These are phyloP conservation scores for Botryotinia globosa DNA, from an alignment of 2,329 filamentous ascomycete genomes.

Conservation along the genomic window DNA sequence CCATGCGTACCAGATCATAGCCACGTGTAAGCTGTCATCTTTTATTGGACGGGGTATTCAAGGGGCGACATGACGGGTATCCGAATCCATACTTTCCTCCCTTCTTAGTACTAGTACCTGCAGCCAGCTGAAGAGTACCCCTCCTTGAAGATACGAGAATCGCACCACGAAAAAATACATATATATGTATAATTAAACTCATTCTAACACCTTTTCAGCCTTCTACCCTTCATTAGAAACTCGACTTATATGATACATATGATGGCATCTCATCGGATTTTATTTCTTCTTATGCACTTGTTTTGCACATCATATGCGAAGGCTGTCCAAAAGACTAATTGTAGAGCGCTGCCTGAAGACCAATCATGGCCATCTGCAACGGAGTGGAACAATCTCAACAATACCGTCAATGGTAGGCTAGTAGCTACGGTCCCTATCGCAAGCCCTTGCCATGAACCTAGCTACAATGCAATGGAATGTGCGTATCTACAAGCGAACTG, in stretches of 20 bases:
- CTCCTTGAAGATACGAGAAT: background rate
- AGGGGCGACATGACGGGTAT: too few species aligned
- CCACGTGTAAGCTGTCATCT: background rate
- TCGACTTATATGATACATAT: background rate
- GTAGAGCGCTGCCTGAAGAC: conserved; percentile 24
- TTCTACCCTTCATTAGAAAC: background rate
- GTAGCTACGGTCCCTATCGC: conserved; percentile 25
- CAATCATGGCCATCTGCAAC: conserved; percentile 23
- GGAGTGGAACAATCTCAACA: conserved; percentile 26
- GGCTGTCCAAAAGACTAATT: background rate
- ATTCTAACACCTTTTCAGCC: background rate
- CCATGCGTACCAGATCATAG: background rate
- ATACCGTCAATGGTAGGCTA: conserved; percentile 24
- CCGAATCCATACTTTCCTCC: background rate
- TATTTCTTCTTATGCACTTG: background rate
- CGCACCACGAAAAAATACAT: background rate
- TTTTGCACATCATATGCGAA: background rate
- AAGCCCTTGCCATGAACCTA: conserved; percentile 23
- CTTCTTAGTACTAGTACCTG: background rate
- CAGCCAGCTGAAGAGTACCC: background rate
- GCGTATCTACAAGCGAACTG: conserved; percentile 21
- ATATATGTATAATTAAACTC: background rate
- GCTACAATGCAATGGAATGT: conserved; percentile 22
- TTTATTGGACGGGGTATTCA: background rate
- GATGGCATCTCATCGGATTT: background rate